These are phyloP conservation scores for Phanerodontia chrysosporium DNA, from an alignment of 768 basidiomycete species.

Conservation along the genomic window DNA sequence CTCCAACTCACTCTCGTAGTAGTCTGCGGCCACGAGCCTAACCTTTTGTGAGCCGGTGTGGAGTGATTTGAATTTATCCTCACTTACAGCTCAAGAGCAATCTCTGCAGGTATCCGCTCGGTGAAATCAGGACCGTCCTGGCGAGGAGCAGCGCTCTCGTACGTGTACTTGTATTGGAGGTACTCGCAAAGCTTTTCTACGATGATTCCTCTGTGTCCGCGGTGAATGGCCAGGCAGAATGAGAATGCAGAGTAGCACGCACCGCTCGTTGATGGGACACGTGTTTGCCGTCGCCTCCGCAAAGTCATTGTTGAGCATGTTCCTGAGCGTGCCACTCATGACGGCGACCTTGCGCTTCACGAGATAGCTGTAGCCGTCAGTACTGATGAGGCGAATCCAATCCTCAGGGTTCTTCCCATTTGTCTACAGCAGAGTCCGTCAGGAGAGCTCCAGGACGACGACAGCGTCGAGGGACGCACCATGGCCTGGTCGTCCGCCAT, in stretches of 20 bases:
- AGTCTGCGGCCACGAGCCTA: constrained; percentile 61
- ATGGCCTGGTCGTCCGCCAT: constrained; percentile 8
- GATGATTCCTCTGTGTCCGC: constrained; percentile 45
- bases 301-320: constrained; percentile 74
- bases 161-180: constrained; percentile 79
- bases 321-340: constrained; percentile 76
- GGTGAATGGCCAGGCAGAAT: not conserved
- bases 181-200: constrained; percentile 89
- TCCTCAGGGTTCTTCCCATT: constrained; percentile 28
- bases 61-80: not conserved
- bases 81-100: constrained; percentile 85
- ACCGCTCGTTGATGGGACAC: constrained; percentile 73
- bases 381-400: constrained; percentile 76
- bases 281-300: constrained; percentile 69
- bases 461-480: not conserved
- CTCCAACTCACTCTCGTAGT: constrained; percentile 50
- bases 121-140: constrained; percentile 83
- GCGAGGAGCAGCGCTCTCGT: constrained; percentile 61
- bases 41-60: not conserved
- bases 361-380: constrained; percentile 80
- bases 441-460: too few relatives aligned
- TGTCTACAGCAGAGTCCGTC: not conserved
- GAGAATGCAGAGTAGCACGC: constrained; percentile 17
- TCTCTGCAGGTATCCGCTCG: constrained; percentile 82
- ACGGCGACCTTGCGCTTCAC: constrained; percentile 71